Conservation (phyloP, 2,329 filamentous ascomycete species). For the Fusarium zealandicum region DNA sequence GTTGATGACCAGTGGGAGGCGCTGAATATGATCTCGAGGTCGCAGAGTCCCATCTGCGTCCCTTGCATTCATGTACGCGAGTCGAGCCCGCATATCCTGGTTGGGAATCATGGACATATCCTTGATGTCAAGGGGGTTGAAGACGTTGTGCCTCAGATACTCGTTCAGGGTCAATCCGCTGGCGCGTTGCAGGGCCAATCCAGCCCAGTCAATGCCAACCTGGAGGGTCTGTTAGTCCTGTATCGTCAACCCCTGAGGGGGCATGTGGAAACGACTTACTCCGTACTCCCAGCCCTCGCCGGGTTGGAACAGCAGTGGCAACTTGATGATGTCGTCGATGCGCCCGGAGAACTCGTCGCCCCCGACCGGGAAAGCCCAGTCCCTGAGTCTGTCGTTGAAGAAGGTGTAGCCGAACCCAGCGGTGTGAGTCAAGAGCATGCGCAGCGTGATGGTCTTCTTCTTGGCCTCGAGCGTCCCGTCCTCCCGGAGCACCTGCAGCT, state of each 20-base stretch:
- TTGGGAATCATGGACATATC: slow-evolving; percentile 65
- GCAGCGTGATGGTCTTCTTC: slow-evolving; percentile 59
- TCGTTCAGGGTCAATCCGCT: slow-evolving; percentile 54
- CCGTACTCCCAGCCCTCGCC: slow-evolving; percentile 69
- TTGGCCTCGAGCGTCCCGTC: slow-evolving; percentile 53
- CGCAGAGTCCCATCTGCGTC: slow-evolving; percentile 52
- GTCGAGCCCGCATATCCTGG: slow-evolving; percentile 57
- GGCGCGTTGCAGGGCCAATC: slow-evolving; percentile 55
- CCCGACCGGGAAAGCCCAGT: slow-evolving; percentile 58
- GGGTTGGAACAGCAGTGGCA: slow-evolving; percentile 68
- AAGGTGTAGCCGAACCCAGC: slow-evolving; percentile 66
- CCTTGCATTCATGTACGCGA: slow-evolving; percentile 65
- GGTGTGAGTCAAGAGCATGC: slow-evolving; percentile 64
- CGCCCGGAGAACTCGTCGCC: slow-evolving; percentile 65
- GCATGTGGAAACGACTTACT: slow-evolving; percentile 45
- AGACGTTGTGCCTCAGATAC: slow-evolving; percentile 58
- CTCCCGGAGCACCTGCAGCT: slow-evolving; percentile 53
- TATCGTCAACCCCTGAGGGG: not conserved
- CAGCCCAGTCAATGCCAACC: slow-evolving; percentile 62
- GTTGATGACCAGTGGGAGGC: slow-evolving; percentile 51
- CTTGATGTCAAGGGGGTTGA: slow-evolving; percentile 55
- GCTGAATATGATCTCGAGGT: slow-evolving; percentile 58
- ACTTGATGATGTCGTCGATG: slow-evolving; percentile 58
- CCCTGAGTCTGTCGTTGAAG: slow-evolving; percentile 56
- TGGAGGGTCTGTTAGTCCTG: slow-evolving; percentile 41